Percentiles rank a stretch among this genome's conserved stretches.
Conservation (phyloP, 2,329 filamentous ascomycete species). For the Sarocladiaceae sp. region DNA sequence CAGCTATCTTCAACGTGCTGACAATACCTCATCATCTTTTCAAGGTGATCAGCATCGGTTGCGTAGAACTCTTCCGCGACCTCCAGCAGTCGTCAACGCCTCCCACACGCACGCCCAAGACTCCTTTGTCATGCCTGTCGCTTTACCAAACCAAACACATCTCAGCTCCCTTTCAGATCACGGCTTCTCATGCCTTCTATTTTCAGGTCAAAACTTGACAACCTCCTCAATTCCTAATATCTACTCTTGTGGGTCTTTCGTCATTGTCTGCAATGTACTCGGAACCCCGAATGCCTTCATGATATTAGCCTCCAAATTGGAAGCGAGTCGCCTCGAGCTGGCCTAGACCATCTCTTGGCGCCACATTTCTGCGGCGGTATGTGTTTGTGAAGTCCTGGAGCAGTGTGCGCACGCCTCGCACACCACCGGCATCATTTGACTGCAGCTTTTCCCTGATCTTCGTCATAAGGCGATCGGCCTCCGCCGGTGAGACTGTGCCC, state of each 20-base stretch:
- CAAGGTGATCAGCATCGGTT: no score
- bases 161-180: background rate
- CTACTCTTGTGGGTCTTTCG: background rate
- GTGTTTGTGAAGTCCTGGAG: conserved; percentile 96
- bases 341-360: conserved; percentile 87
- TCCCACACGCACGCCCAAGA: no score
- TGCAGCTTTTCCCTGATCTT: conserved; percentile 77
- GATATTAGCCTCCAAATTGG: conserved; percentile 56
- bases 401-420: conserved; percentile 76
- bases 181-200: background rate
- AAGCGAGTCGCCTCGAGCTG: conserved; percentile 83
- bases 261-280: background rate
- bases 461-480: conserved; percentile 74
- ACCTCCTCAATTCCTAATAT: background rate
- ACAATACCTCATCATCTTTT: no score
- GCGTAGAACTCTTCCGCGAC: no score
- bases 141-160: background rate
- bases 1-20: no score
- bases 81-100: no score
- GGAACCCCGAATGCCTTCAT: background rate
- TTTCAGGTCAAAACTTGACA: background rate
- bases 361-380: conserved; percentile 89
- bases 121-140: background rate
- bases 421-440: conserved; percentile 53
- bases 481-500: conserved; percentile 74